Evolutionary conservation across 1,284 basidiomycete genomes (phyloP).

Genomic region (Pascua guehoae): DNA sequence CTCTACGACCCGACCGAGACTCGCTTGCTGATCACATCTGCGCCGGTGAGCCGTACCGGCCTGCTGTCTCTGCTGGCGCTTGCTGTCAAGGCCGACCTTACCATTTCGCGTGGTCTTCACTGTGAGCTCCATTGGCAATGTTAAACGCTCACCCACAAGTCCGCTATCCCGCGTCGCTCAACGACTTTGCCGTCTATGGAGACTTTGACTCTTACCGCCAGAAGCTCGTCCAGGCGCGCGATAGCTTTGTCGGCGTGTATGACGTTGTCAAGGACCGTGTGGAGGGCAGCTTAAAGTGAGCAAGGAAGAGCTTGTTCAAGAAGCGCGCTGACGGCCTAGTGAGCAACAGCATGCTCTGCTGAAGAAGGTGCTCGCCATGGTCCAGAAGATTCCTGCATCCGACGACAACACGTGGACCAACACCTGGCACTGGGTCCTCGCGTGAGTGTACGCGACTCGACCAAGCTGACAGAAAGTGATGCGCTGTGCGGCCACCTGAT

Average conservation of each 20-base stretch:
- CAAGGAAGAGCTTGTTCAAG: constrained; percentile 17
- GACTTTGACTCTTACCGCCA: constrained; percentile 84
- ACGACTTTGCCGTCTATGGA: constrained; percentile 90
- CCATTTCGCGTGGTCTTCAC: constrained; percentile 90
- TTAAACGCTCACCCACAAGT: constrained; percentile 46
- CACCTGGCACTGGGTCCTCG: constrained; percentile 95
- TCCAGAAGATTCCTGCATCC: constrained; percentile 55
- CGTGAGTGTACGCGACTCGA: constrained; percentile 41
- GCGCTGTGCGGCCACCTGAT: constrained; percentile 86
- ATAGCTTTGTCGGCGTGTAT: constrained; percentile 85
- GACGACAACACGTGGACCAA: constrained; percentile 83
- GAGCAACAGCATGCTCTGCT: constrained; percentile 83
- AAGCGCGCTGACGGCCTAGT: constrained; percentile 30
- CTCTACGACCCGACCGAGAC: constrained; percentile 86
- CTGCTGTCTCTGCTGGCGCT: constrained; percentile 86
- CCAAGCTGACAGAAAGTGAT: constrained; percentile 59
- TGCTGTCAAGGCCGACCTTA: constrained; percentile 88
- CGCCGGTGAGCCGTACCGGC: constrained; percentile 88
- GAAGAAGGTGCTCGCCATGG: constrained; percentile 81
- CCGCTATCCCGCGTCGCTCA: constrained; percentile 92
- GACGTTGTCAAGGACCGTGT: constrained; percentile 90
- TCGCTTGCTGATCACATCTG: constrained; percentile 86
- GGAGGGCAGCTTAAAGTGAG: constrained; percentile 76
- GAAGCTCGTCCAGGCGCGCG: constrained; percentile 75
- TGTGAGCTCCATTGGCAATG: constrained; percentile 47